Evolutionary conservation across 139 green algal genomes (phyloP), one percentile per base, ranked within the genome.

Genomic region (Chlamydomonas eustigma): DNA sequence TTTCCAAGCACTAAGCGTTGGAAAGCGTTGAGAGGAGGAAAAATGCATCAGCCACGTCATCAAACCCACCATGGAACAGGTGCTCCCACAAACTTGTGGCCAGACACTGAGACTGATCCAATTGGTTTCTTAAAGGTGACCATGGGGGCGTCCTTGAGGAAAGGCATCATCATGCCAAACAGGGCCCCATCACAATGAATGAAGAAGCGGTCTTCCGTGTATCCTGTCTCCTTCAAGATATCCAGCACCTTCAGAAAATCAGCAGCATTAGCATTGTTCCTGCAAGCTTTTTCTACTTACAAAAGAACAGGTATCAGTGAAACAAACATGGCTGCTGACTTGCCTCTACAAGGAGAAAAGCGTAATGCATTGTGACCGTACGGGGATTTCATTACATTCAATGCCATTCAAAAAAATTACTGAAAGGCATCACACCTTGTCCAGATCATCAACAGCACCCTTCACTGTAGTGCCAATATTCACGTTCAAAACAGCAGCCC

Each of bases 131-230:
- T 88, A 87, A 98, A 98, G 12, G 94, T 95, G 37, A 98, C 95
- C 88, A 96, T 91, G 30, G 94, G 94, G 4, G 92, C 92, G 22
- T 58, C 35, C 39, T 94, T 93, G 25, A 97, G 88, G 80, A 97
- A 97, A 2, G 93, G 93, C 81, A 97, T 94, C 84, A 91, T 91
- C 86, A 91, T 91, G 75, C 86, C 86, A 52, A 90, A 90, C 35
- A 98, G 90, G 6, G 95, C 95, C 30, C 95, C 95, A 68, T 98
- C 95, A 79, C 94, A 98, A 87, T 98, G 95, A 77, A 98, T 98
- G 87, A 91, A 98, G 79, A 98, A 98, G 71, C 88, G 86, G 64
- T 98, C 91, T 83, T 97, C 90, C 12, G 38, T 86, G 88, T 91
- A 97, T 24, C 93, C 93, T 2, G 78, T 73, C 39, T 85, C 81